These are phyloP conservation scores for Lactifluus subvellereus DNA, from an alignment of 768 basidiomycete species.

Conservation along the genomic window DNA sequence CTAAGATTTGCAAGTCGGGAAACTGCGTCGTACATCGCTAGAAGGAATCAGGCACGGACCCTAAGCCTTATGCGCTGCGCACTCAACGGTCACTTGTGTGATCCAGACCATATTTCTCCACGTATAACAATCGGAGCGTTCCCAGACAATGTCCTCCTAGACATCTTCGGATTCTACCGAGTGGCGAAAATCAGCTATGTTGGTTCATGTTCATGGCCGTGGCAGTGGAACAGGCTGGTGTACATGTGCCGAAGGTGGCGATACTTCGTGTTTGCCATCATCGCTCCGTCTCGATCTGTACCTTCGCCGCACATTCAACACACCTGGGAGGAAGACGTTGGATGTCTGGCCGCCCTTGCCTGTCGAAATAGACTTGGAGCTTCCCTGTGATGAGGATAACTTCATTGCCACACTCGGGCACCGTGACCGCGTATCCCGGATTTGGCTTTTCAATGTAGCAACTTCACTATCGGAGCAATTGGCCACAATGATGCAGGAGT, in stretches of 20 bases:
- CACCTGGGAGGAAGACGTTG: not conserved
- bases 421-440: not conserved
- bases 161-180: too few species aligned
- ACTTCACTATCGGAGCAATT: not conserved
- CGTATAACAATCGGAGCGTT: too few species aligned
- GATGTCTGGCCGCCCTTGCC: conserved; percentile 4
- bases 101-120: too few species aligned
- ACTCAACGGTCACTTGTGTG: too few species aligned
- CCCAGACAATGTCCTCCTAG: too few species aligned
- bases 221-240: not conserved
- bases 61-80: too few species aligned
- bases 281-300: not conserved
- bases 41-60: too few species aligned
- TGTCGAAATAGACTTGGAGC: not conserved
- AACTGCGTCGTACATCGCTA: too few species aligned
- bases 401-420: not conserved
- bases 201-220: too few species aligned
- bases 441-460: not conserved
- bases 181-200: too few species aligned
- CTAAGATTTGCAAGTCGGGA: too few species aligned
- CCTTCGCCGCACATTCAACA: not conserved
- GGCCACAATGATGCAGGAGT: not conserved
- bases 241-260: not conserved
- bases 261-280: not conserved
- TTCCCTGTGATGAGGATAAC: not conserved